Evolutionary conservation across 306 rosid species (phyloP).

Genomic region (Fragaria vesca): DNA sequence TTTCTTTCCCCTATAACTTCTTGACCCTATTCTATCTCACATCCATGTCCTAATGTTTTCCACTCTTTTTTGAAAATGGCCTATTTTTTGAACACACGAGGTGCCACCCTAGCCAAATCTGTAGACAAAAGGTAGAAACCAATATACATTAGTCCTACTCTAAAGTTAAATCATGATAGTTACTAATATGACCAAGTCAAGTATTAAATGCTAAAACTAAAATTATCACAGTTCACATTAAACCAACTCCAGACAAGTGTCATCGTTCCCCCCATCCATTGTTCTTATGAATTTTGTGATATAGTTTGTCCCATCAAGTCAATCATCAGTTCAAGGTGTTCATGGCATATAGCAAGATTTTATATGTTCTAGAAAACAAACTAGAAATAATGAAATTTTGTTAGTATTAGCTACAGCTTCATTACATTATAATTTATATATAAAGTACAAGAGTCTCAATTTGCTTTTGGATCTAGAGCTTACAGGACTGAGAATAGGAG

Average conservation of each 20-base stretch:
- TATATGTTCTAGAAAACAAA: not conserved
- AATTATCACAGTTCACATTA: not conserved
- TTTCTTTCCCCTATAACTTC: not conserved
- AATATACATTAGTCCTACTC: too few species aligned
- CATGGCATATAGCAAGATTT: not conserved
- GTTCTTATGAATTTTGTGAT: not conserved
- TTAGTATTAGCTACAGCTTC: not conserved
- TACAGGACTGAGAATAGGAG: conserved; percentile 85
- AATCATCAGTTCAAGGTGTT: not conserved
- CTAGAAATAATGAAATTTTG: not conserved
- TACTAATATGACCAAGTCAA: not conserved
- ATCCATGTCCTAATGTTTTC: not conserved
- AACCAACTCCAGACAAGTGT: not conserved
- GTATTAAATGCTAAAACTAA: not conserved
- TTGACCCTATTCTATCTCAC: not conserved
- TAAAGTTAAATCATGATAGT: not conserved
- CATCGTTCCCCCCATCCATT: not conserved
- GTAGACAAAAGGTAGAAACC: not conserved
- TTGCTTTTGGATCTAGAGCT: conserved; percentile 35
- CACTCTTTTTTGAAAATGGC: not conserved
- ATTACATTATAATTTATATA: not conserved
- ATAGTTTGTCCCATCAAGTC: not conserved
- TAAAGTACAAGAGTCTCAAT: not conserved
- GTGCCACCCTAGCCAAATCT: not conserved
- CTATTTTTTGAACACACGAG: not conserved